phyloP scores from a whole-genome alignment of 345 rosid species.

The Atalantia buxifolia region DNA sequence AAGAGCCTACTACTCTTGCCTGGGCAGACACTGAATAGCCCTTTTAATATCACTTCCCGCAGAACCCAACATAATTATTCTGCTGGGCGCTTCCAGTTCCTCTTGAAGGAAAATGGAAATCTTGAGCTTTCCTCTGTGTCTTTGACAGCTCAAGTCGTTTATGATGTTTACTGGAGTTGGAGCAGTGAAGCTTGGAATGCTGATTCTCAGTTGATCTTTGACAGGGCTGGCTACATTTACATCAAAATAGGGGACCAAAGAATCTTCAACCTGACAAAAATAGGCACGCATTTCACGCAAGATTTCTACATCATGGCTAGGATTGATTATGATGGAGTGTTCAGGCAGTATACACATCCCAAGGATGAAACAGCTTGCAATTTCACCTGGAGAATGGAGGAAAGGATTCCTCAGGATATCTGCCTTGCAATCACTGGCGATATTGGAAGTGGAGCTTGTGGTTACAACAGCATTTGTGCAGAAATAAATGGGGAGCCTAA shows the following conservation, averaged over 20 bases:
- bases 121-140: slow-evolving; percentile 5
- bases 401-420: not conserved
- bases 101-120: not conserved
- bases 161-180: not conserved
- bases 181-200: not conserved
- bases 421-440: not conserved
- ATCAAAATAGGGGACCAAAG: not conserved
- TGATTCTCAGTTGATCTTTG: not conserved
- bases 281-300: not conserved
- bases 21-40: not conserved
- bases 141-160: not conserved
- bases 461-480: slow-evolving; percentile 9
- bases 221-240: slow-evolving; percentile 6
- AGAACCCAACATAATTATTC: not conserved
- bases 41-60: not conserved
- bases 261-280: not conserved
- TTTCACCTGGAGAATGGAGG: not conserved
- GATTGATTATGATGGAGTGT: slow-evolving; percentile 14
- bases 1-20: slow-evolving; percentile 12
- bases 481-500: not conserved
- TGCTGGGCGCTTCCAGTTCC: not conserved
- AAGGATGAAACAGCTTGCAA: not conserved
- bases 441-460: slow-evolving; percentile 9
- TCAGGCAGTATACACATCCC: not conserved
- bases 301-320: not conserved